Evolutionary conservation across 495 filamentous ascomycete genomes (phyloP).

Genomic region (Venustampulla echinocandica): DNA sequence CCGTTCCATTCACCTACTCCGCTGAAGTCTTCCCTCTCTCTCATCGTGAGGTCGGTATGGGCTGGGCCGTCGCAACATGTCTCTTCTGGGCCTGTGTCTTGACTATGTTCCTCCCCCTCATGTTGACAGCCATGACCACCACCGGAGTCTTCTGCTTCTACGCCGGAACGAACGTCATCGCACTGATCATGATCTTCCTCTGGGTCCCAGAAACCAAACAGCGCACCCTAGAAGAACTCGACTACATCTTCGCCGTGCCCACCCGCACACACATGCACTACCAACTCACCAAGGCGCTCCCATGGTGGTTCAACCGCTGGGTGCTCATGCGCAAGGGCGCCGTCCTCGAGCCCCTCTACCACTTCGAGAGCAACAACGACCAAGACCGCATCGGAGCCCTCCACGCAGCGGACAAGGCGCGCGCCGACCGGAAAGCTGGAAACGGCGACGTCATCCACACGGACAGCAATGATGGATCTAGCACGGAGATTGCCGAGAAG

Average conservation of each 20-base stretch:
- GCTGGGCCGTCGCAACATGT: constrained; percentile 60
- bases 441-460: neutral
- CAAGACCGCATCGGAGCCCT: constrained; percentile 2
- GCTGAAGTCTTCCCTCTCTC: constrained; percentile 72
- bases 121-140: constrained; percentile 37
- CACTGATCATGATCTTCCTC: constrained; percentile 45
- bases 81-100: constrained; percentile 60
- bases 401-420: constrained; percentile 1
- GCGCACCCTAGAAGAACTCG: constrained; percentile 35
- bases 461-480: neutral
- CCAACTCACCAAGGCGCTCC: constrained; percentile 53
- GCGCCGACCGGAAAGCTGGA: neutral
- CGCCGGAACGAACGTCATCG: constrained; percentile 49
- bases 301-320: constrained; percentile 60
- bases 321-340: constrained; percentile 48
- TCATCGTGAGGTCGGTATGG: constrained; percentile 71
- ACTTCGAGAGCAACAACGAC: constrained; percentile 33
- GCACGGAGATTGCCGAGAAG: constrained; percentile 2
- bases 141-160: constrained; percentile 62
- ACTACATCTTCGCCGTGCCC: constrained; percentile 68
- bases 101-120: constrained; percentile 55
- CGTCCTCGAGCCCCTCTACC: constrained; percentile 54
- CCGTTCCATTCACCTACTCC: constrained; percentile 73
- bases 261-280: constrained; percentile 53
- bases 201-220: constrained; percentile 51